phyloP scores from a whole-genome alignment of 305 asterid genomes.

The Lippia alba region DNA sequence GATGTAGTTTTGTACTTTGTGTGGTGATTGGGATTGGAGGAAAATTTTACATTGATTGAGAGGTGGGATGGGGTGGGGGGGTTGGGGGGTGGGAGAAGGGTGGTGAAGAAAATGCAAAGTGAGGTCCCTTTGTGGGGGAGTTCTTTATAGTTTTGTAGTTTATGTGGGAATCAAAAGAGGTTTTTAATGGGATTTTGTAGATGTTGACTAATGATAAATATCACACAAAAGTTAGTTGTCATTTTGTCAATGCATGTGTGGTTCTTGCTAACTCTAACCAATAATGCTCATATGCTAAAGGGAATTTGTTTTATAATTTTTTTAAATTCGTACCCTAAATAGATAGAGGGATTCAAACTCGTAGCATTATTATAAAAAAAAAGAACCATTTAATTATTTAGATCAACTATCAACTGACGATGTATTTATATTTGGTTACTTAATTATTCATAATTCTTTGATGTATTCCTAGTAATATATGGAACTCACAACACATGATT shows the following conservation, averaged over 20 bases:
- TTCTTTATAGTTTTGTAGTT: slow-evolving; percentile 12
- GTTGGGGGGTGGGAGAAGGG: slow-evolving; percentile 28
- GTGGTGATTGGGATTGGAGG: slow-evolving; percentile 34
- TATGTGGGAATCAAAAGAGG: slow-evolving; percentile 30
- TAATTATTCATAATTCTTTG: too few relatives aligned
- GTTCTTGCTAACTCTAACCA: slow-evolving; percentile 15
- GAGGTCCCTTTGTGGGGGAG: slow-evolving; percentile 30
- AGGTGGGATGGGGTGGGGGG: slow-evolving; percentile 1
- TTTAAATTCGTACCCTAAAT: too few relatives aligned
- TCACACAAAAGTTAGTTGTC: slow-evolving; percentile 20
- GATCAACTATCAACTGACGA: too few relatives aligned
- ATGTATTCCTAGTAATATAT: too few relatives aligned
- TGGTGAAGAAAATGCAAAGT: slow-evolving; percentile 24
- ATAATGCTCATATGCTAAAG: not conserved
- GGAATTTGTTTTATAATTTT: not conserved
- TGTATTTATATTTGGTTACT: too few relatives aligned
- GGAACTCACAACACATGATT: too few relatives aligned
- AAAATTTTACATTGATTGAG: not conserved
- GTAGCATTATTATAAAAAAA: too few relatives aligned
- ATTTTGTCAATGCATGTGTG: slow-evolving; percentile 20
- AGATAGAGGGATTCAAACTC: too few relatives aligned
- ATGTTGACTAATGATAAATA: slow-evolving; percentile 33
- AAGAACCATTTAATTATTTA: too few relatives aligned
- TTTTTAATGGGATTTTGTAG: not conserved
- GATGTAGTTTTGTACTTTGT: slow-evolving; percentile 41